These are phyloP conservation scores for Lasiodiplodia sp. DNA, from an alignment of 2,329 filamentous ascomycete species.

Conservation along the genomic window DNA sequence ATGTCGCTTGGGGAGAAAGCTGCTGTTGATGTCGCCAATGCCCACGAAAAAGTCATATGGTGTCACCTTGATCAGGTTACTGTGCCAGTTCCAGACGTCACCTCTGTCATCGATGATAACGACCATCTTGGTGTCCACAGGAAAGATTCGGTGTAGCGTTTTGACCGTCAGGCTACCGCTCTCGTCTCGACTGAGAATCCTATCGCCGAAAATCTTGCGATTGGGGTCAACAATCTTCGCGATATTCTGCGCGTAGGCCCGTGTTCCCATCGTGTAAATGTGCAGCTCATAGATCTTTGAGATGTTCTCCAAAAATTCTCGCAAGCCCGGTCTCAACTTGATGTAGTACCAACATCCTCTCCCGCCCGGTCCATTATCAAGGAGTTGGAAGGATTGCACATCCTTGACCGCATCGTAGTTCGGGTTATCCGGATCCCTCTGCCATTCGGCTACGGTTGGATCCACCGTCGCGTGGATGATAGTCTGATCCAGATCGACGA, in stretches of 20 bases:
- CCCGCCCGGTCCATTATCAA: slow-evolving; percentile 75
- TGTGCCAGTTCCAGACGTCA: slow-evolving; percentile 94
- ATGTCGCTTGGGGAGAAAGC: slow-evolving; percentile 82
- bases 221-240: slow-evolving; percentile 92
- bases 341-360: slow-evolving; percentile 95
- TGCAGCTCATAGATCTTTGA: slow-evolving; percentile 90
- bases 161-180: slow-evolving; percentile 93
- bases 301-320: slow-evolving; percentile 79
- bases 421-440: slow-evolving; percentile 83
- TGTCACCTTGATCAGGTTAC: slow-evolving; percentile 91
- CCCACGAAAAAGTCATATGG: slow-evolving; percentile 98
- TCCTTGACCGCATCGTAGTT: slow-evolving; percentile 92
- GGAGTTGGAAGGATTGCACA: slow-evolving; percentile 85
- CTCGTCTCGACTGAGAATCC: slow-evolving; percentile 95
- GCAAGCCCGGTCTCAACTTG: slow-evolving; percentile 89
- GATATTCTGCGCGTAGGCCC: slow-evolving; percentile 93
- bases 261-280: slow-evolving; percentile 98
- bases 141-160: slow-evolving; percentile 88
- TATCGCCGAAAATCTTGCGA: slow-evolving; percentile 87
- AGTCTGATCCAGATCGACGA: slow-evolving; percentile 97
- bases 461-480: slow-evolving; percentile 99
- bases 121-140: slow-evolving; percentile 98
- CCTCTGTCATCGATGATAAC: slow-evolving; percentile 98
- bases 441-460: slow-evolving; percentile 95
- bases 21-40: slow-evolving; percentile 98